Percentiles rank a stretch among this genome's conserved stretches.
phyloP scores from a whole-genome alignment of 768 basidiomycete species.

The Lactarius pseudohatsudake region DNA sequence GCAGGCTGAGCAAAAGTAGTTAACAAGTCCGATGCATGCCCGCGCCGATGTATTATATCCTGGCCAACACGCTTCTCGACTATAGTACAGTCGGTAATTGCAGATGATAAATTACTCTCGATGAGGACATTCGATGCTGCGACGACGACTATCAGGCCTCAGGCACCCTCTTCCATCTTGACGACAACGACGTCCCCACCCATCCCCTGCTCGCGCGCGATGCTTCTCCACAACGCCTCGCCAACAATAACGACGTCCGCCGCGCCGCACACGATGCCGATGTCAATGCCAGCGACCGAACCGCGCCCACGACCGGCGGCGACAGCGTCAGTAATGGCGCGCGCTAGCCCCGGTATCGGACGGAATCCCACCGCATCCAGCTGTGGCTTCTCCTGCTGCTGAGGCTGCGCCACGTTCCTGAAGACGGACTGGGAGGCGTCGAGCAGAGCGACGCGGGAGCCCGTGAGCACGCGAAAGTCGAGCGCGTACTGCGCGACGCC shows the following conservation, averaged over 20 bases:
- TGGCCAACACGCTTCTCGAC: background rate
- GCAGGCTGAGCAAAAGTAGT: constrained; percentile 31
- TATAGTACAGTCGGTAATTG: constrained; percentile 5
- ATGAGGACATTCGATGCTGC: background rate
- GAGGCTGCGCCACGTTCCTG: constrained; percentile 16
- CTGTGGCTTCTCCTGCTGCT: constrained; percentile 26
- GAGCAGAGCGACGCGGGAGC: constrained; percentile 65
- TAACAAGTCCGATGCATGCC: background rate
- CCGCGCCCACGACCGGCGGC: constrained; percentile 25
- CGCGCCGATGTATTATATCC: background rate
- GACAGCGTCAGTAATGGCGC: constrained; percentile 20
- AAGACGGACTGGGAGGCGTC: constrained; percentile 70
- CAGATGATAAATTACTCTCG: background rate
- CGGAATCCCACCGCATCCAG: constrained; percentile 21
- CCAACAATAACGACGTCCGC: constrained; percentile 27
- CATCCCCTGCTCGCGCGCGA: constrained; percentile 1
- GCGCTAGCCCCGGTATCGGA: constrained; percentile 27
- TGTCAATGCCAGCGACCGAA: constrained; percentile 25
- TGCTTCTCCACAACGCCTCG: constrained; percentile 28
- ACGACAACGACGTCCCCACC: constrained; percentile 18
- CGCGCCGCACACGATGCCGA: constrained; percentile 29
- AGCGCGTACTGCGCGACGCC: constrained; percentile 59
- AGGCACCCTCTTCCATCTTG: constrained; percentile 24
- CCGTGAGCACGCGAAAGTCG: constrained; percentile 74
- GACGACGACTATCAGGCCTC: background rate